Conservation (phyloP, 2,329 filamentous ascomycete genomes). For the Trichoderma afroharzianum region DNA sequence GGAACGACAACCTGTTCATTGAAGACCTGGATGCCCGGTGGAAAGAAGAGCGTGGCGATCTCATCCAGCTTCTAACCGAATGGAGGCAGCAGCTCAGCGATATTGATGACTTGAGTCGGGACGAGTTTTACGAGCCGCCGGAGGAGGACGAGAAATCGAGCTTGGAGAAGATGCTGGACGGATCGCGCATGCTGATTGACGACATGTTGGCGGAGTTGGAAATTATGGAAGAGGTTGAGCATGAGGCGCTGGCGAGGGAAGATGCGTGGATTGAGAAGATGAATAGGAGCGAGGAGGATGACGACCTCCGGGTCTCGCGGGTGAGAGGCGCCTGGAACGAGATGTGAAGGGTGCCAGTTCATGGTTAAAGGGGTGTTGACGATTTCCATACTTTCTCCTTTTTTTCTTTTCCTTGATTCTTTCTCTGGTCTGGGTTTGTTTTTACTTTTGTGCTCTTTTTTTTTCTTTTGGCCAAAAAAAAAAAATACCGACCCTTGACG, state of each 20-base stretch:
- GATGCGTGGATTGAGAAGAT: constrained; percentile 55
- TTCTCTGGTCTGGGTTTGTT: neutral
- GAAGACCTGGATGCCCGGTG: constrained; percentile 54
- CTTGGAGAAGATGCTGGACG: constrained; percentile 46
- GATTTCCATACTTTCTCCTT: neutral
- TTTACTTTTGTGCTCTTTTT: neutral
- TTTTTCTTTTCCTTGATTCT: neutral
- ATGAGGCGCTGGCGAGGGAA: constrained; percentile 53
- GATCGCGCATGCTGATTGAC: constrained; percentile 46
- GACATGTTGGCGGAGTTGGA: constrained; percentile 61
- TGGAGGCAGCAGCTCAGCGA: constrained; percentile 49
- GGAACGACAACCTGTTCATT: constrained; percentile 45
- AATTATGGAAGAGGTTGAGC: constrained; percentile 60
- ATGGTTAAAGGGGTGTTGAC: neutral
- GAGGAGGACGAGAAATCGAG: constrained; percentile 35
- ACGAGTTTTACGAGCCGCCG: neutral
- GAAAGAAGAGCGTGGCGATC: constrained; percentile 53
- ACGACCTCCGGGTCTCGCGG: constrained; percentile 32
- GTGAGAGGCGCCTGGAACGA: constrained; percentile 50
- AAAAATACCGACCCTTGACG: neutral
- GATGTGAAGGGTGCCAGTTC: constrained; percentile 22
- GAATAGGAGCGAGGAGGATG: constrained; percentile 42
- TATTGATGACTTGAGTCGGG: constrained; percentile 28
- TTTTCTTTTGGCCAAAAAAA: neutral
- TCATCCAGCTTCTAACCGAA: constrained; percentile 52